Base-by-base conservation (phyloP, 2,329 filamentous ascomycete genomes). In the Aspergillus chevalieri region DNA sequence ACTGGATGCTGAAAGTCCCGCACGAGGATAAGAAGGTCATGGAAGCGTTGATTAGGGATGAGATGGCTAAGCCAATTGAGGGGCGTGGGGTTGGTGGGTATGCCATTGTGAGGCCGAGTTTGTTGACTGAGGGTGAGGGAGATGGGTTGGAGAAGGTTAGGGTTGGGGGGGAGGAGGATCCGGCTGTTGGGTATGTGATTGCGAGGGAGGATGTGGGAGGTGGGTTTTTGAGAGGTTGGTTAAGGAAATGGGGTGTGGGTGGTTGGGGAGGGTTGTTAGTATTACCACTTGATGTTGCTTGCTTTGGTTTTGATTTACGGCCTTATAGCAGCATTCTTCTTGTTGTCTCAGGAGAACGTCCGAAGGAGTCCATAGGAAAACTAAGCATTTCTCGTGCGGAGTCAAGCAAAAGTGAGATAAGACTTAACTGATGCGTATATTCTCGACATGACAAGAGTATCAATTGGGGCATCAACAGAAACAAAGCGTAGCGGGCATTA, bases 11-110 rank as follows among this genome's bases (percentile, higher is more conserved):
- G 50, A 59, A 58, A 46, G 61, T 54, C n/a, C 61, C 60, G 19
- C 61, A 77, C 51, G 63, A 57, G 17, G 69, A 72, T 49, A 72
- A 72, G 60, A 55, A 50, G 48, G 54, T 59, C 4, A 72, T 65
- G 59, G 65, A 69, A 48, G 47, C 47, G 26, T 30, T 57, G 8
- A 46, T 75, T 7, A 33, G 60, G 24, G 28, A 50, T 44, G 46
- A 64, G 50, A 41, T 47, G 44, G 44, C 2, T n/a, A 47, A 9
- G 48, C 49, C 57, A 57, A 26, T 57, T 55, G 36, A 44, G 44
- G 41, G 60, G 34, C 46, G 49, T 61, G 50, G 36, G 3, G 10
- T 41, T 12, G 15, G 19, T 3, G 19, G n/a, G 7, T 41, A 21
- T 41, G n/a, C 9, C 3, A 21, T 17, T 41, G 19, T 41, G 1